phyloP scores from a whole-genome alignment of 139 green algal species.

The Chlamydomonas sphaeroides region DNA sequence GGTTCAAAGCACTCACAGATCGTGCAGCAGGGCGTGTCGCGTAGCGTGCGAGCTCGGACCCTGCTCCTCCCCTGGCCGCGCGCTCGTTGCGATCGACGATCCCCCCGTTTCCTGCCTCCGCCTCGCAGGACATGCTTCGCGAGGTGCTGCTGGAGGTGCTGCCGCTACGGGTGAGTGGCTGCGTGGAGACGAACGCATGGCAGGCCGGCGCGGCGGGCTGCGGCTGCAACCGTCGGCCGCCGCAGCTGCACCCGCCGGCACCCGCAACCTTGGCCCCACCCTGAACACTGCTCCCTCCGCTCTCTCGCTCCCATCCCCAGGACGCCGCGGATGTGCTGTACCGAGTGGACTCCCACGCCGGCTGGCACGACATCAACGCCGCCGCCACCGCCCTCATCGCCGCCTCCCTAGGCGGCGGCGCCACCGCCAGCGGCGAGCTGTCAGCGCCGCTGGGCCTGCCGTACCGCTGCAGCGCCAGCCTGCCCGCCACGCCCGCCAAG shows the following conservation, averaged over 20 bases:
- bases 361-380: not conserved
- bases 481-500: slow-evolving; percentile 2
- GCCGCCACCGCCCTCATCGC: not conserved
- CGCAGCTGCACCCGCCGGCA: too few species aligned
- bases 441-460: not conserved
- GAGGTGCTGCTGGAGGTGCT: slow-evolving; percentile 32
- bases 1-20: too few species aligned
- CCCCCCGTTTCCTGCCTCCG: too few species aligned
- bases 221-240: too few species aligned
- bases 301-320: not conserved
- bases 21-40: too few species aligned
- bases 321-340: slow-evolving; percentile 16
- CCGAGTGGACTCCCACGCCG: slow-evolving; percentile 10
- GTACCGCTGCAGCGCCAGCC: slow-evolving; percentile 19
- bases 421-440: not conserved
- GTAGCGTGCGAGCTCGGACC: too few species aligned
- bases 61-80: too few species aligned
- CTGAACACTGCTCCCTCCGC: too few species aligned
- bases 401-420: not conserved
- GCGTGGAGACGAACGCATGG: too few species aligned
- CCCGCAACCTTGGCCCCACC: not conserved
- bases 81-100: too few species aligned
- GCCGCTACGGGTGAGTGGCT: slow-evolving; percentile 1
- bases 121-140: slow-evolving; percentile 26
- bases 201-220: too few species aligned